Base-by-base conservation (phyloP, 2,329 filamentous ascomycete species). In the Dactylellina drechsleri region DNA sequence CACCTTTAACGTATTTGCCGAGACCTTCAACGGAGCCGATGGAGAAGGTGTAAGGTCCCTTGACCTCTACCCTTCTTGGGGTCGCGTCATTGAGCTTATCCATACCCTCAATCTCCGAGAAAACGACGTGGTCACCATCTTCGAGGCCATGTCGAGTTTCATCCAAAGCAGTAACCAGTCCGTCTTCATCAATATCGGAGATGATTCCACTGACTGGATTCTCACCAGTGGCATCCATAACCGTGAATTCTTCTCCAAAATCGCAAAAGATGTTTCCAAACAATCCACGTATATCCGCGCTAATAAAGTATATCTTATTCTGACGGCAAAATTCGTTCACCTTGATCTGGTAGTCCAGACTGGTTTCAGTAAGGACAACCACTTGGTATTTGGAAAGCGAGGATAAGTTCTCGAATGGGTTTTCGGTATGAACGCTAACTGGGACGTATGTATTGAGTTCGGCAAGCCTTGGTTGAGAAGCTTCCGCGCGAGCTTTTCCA, bases 201-300 rank as follows among this genome's bases (percentile, higher is more conserved):
- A 99, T 87, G 77, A 99, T 99, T 23, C 95, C 95, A 80, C 85
- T 92, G 36, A 92, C 85, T 4, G 92, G 91, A 76, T 92, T 92
- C 84, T 99, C 95, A 79, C 95, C 95, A 13, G 91, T 98, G 2
- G 93, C 85, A 80, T 99, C 95, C 77, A 92, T 90, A 65, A 95
- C 89, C 4, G 92, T 92, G 82, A 99, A 99, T 80, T 95, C 92
- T 80, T 94, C 89, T 78, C 95, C 95, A 81, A 99, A 99, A 81
- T 99, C 95, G 80, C 93, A 97, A 84, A 99, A 99, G 78, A 99
- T 91, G 78, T 90, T 92, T 59, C 95, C 95, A 81, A 99, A 99
- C 36, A 99, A 87, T 77, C 95, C 95, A 80, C 92, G 97, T 0
- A 92, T 96, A 80, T 97, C 93, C 5, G 92, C 89, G 66, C 92